Percentiles rank a stretch among this genome's conserved stretches.
These are phyloP conservation scores for Alopecurus myosuroides DNA, from an alignment of 176 grass and related monocot species.

Conservation along the genomic window DNA sequence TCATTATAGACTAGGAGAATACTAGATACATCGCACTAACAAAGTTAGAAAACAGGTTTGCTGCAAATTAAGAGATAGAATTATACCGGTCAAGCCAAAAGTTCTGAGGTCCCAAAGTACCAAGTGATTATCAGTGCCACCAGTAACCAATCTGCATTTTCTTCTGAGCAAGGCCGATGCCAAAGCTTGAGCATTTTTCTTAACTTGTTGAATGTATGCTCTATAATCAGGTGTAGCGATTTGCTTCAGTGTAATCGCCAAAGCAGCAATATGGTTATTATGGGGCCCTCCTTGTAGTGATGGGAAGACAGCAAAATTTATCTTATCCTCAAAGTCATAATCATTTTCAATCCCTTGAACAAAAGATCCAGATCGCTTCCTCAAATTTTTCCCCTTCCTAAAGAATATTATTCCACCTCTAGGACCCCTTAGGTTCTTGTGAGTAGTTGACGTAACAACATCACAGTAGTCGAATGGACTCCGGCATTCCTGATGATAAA, in stretches of 20 bases:
- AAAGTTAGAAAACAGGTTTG: background rate
- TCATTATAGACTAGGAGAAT: background rate
- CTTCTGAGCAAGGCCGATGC: conserved; percentile 78
- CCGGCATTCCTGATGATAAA: conserved; percentile 59
- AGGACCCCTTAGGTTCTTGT: conserved; percentile 91
- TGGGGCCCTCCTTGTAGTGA: conserved; percentile 98
- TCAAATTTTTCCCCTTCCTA: conserved; percentile 66
- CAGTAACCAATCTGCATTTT: conserved; percentile 97
- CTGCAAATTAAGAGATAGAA: background rate
- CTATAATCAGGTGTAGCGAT: conserved; percentile 93
- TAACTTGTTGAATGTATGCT: conserved; percentile 93
- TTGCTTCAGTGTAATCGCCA: conserved; percentile 89
- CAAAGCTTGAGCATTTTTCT: conserved; percentile 91
- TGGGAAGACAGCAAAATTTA: conserved; percentile 95
- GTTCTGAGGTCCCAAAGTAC: conserved; percentile 98
- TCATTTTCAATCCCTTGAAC: conserved; percentile 62
- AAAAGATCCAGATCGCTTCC: conserved; percentile 30
- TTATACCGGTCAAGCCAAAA: conserved; percentile 86
- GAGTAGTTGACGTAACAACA: conserved; percentile 93
- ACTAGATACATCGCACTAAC: background rate
- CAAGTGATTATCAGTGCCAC: conserved; percentile 97
- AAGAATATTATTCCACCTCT: conserved; percentile 98
- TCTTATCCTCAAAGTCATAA: conserved; percentile 88
- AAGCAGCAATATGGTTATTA: conserved; percentile 94
- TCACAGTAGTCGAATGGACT: conserved; percentile 96